Evolutionary conservation across 2,329 filamentous ascomycete genomes (phyloP).

Genomic region (Fonsecaea pedrosoi): DNA sequence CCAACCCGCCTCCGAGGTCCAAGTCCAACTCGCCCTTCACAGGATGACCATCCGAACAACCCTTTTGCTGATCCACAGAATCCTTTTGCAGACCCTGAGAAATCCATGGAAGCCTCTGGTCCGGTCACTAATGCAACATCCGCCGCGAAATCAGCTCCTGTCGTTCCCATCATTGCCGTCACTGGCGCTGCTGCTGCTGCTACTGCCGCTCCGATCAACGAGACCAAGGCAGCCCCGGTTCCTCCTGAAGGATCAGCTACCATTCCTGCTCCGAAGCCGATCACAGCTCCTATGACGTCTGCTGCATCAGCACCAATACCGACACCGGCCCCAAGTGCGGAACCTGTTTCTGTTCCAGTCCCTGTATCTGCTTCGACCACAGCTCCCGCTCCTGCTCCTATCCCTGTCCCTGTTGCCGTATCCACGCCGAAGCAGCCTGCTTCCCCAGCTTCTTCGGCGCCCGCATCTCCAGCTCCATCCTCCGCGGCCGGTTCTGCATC

Average conservation of each 20-base stretch:
- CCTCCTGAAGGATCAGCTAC: background rate
- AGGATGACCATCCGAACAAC: slow-evolving; percentile 35
- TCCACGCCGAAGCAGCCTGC: slow-evolving; percentile 41
- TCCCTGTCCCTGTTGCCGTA: slow-evolving; percentile 5
- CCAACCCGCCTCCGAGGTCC: slow-evolving; percentile 14
- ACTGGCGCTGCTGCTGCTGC: slow-evolving; percentile 52
- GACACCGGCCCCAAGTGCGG: slow-evolving; percentile 68
- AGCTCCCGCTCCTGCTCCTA: slow-evolving; percentile 36
- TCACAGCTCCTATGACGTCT: slow-evolving; percentile 16
- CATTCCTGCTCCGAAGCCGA: slow-evolving; percentile 25
- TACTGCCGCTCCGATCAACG: slow-evolving; percentile 40
- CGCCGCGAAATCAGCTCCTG: slow-evolving; percentile 49
- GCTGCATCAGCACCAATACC: slow-evolving; percentile 30
- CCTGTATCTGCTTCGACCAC: slow-evolving; percentile 45
- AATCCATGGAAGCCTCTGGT: slow-evolving; percentile 34
- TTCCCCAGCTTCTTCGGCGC: slow-evolving; percentile 60
- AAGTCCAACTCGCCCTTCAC: slow-evolving; percentile 16
- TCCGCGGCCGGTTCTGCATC: slow-evolving; percentile 58
- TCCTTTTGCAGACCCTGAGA: slow-evolving; percentile 33
- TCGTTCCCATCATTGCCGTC: slow-evolving; percentile 49
- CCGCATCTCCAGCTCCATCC: slow-evolving; percentile 55
- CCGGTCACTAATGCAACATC: slow-evolving; percentile 40
- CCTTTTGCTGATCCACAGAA: slow-evolving; percentile 41
- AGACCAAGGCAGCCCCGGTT: slow-evolving; percentile 19
- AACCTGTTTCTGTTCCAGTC: slow-evolving; percentile 63